Percentiles rank a stretch among this genome's conserved stretches.
These are phyloP conservation scores for Spencermartinsiella ligniputridi DNA, from an alignment of 1,139 yeast species.

Conservation along the genomic window DNA sequence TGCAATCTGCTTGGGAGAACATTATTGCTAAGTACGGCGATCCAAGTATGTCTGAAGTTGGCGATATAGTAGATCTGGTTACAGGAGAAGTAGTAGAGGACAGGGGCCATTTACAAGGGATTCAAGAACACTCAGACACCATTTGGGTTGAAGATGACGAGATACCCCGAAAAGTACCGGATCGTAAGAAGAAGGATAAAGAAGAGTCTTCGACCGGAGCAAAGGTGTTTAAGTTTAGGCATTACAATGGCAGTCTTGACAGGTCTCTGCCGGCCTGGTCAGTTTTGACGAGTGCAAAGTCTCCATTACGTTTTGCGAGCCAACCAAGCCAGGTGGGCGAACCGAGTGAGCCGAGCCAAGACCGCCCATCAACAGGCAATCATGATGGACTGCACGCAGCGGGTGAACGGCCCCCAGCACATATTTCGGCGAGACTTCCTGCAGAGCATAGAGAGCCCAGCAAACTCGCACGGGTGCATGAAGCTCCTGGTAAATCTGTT, in stretches of 20 bases:
- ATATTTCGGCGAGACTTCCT: too few relatives aligned
- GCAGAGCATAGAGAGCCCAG: too few relatives aligned
- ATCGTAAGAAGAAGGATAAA: background rate
- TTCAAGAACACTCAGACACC: background rate
- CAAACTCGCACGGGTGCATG: too few relatives aligned
- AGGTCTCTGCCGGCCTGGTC: background rate
- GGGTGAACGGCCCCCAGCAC: too few relatives aligned
- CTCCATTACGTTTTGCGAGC: background rate
- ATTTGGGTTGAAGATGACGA: background rate
- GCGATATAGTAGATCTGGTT: slow-evolving; percentile 60
- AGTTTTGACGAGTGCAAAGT: background rate
- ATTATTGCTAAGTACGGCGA: slow-evolving; percentile 52
- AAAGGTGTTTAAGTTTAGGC: background rate
- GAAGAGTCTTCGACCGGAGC: background rate
- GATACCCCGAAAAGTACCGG: background rate
- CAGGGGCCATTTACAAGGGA: slow-evolving; percentile 52
- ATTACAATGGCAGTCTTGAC: too few relatives aligned
- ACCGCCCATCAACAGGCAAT: too few relatives aligned
- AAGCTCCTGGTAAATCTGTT: too few relatives aligned
- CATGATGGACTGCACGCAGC: too few relatives aligned
- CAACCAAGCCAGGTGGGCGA: too few relatives aligned
- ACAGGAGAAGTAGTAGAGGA: slow-evolving; percentile 59
- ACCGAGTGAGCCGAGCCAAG: too few relatives aligned
- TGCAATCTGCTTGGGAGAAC: slow-evolving; percentile 45
- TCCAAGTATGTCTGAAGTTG: slow-evolving; percentile 46